Percentiles rank a stretch among this genome's conserved stretches.
phyloP scores from a whole-genome alignment of 495 filamentous ascomycete genomes.

The Aspergillus campestris region DNA sequence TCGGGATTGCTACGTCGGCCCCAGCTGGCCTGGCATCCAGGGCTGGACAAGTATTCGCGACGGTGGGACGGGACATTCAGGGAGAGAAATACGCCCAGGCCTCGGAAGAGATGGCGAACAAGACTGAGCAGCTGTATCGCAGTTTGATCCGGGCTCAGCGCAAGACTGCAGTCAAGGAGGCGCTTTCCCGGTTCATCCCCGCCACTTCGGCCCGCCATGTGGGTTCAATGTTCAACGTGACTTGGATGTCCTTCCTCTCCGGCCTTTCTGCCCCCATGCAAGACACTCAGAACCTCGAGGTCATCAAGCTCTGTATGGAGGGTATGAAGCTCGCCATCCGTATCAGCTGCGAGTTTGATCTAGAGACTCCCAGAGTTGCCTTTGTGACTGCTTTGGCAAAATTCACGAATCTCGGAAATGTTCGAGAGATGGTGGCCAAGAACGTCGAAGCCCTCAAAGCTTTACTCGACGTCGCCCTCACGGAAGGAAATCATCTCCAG shows the following conservation, averaged over 20 bases:
- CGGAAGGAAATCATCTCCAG: constrained; percentile 81
- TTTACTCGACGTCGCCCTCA: constrained; percentile 82
- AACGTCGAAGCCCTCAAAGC: constrained; percentile 91
- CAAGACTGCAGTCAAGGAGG: constrained; percentile 59
- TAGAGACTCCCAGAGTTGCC: constrained; percentile 81
- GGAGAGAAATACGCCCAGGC: constrained; percentile 89
- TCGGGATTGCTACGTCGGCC: constrained; percentile 51
- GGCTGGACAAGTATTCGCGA: constrained; percentile 82
- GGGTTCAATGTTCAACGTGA: constrained; percentile 97
- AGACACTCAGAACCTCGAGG: constrained; percentile 82
- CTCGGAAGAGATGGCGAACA: constrained; percentile 88
- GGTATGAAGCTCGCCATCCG: constrained; percentile 88
- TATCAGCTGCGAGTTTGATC: constrained; percentile 87
- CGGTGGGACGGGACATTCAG: constrained; percentile 84
- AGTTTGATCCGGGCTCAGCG: constrained; percentile 80
- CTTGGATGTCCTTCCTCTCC: constrained; percentile 98
- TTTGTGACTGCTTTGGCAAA: constrained; percentile 92
- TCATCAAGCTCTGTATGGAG: constrained; percentile 86
- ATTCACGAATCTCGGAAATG: constrained; percentile 89
- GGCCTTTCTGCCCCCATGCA: constrained; percentile 86
- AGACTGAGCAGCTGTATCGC: constrained; percentile 83
- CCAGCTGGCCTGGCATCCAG: constrained; percentile 65
- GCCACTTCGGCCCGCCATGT: constrained; percentile 91
- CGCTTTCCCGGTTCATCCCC: constrained; percentile 71
- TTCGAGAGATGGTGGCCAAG: constrained; percentile 91